A percentile compares a stretch with the other conserved stretches of the same genome.
These are phyloP conservation scores for Litsea cubeba DNA, from an alignment of 164 flowering plant genomes.

Conservation along the genomic window DNA sequence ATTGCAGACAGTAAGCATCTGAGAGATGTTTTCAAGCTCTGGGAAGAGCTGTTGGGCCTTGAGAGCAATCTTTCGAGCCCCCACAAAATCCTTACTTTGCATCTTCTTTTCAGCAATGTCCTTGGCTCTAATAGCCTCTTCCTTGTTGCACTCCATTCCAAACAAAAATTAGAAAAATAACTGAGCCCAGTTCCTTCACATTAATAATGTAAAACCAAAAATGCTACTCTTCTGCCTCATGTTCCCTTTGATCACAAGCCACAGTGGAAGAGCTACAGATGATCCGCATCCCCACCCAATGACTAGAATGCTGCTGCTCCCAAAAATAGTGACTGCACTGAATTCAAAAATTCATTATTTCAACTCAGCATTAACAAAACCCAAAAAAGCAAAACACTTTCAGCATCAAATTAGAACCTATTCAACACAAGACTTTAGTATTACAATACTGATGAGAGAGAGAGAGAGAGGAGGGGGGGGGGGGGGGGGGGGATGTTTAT, in stretches of 20 bases:
- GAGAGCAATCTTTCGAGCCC: conserved; percentile 50
- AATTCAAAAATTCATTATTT: background rate
- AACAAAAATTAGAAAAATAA: conserved; percentile 1
- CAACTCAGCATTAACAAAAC: background rate
- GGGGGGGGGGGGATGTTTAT: too few species aligned
- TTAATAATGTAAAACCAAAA: background rate
- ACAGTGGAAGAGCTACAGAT: background rate
- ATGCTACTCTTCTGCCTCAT: conserved; percentile 2
- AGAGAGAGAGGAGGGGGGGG: too few species aligned
- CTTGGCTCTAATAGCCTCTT: conserved; percentile 78
- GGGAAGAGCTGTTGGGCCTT: conserved; percentile 69
- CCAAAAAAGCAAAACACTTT: background rate
- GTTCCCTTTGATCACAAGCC: background rate
- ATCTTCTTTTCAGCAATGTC: conserved; percentile 68
- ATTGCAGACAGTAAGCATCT: conserved; percentile 68
- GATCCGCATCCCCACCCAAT: background rate
- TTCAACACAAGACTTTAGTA: background rate
- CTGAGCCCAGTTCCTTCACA: conserved; percentile 7
- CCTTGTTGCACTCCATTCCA: conserved; percentile 85
- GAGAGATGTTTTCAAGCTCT: conserved; percentile 52
- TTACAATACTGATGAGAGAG: too few species aligned
- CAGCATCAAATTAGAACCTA: background rate
- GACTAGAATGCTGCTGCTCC: background rate
- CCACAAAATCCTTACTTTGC: conserved; percentile 54
- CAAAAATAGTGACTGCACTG: background rate